These are phyloP conservation scores for Pyrenophora tritici-repentis DNA, from an alignment of 2,329 filamentous ascomycete species.

Conservation along the genomic window DNA sequence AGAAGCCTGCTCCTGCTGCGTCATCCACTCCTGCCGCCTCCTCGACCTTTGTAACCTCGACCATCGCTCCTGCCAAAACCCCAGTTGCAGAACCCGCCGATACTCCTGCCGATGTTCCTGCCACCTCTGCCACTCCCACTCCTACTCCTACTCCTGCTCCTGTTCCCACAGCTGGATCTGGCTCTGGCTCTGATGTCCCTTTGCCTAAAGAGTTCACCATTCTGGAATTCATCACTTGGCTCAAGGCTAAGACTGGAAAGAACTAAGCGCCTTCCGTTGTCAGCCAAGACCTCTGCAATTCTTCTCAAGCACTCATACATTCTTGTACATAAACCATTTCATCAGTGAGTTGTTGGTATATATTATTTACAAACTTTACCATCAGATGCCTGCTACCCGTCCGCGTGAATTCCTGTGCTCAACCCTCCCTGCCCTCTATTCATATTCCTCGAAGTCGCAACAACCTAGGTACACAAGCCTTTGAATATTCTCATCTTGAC, in stretches of 20 bases:
- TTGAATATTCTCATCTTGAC: too few species aligned
- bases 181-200: constrained; percentile 1
- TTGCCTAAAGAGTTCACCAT: constrained; percentile 35
- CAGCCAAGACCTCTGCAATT: background rate
- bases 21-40: constrained; percentile 8
- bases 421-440: background rate
- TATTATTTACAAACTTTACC: background rate
- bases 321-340: constrained; percentile 21
- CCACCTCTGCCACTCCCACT: background rate
- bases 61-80: constrained; percentile 10
- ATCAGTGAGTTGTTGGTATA: background rate
- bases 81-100: constrained; percentile 10
- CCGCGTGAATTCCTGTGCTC: background rate
- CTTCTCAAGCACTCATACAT: constrained; percentile 1
- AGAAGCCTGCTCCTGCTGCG: constrained; percentile 11
- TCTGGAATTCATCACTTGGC: constrained; percentile 35
- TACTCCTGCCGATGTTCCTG: constrained; percentile 12
- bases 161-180: constrained; percentile 13
- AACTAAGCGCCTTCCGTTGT: constrained; percentile 6
- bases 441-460: too few species aligned
- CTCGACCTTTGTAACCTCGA: constrained; percentile 9
- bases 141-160: constrained; percentile 6
- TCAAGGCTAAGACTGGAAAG: constrained; percentile 23
- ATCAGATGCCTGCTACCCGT: background rate
- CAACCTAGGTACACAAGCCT: too few species aligned